phyloP scores from a whole-genome alignment of 768 basidiomycete species.

The Calocybe indica region DNA sequence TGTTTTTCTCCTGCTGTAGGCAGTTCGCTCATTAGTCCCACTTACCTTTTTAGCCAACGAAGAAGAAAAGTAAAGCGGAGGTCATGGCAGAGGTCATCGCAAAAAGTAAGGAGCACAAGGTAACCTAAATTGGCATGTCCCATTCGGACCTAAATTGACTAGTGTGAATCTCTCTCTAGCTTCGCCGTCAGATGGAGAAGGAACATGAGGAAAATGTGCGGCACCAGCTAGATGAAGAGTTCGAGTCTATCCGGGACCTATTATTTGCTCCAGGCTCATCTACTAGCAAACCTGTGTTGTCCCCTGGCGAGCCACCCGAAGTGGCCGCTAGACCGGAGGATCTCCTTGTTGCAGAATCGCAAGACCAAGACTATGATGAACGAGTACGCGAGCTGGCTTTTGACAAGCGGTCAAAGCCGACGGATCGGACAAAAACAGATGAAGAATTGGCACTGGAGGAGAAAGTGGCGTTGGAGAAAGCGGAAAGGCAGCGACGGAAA shows the following conservation, averaged over 20 bases:
- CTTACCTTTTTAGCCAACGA: slow-evolving; percentile 46
- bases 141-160: not conserved
- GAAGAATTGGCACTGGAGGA: slow-evolving; percentile 89
- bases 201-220: slow-evolving; percentile 84
- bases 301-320: slow-evolving; percentile 19
- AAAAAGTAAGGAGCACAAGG: slow-evolving; percentile 96
- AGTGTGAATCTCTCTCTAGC: slow-evolving; percentile 31
- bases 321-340: slow-evolving; percentile 11
- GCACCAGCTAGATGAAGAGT: slow-evolving; percentile 83
- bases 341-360: slow-evolving; percentile 21
- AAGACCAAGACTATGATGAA: slow-evolving; percentile 80
- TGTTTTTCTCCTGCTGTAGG: not conserved
- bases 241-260: slow-evolving; percentile 72
- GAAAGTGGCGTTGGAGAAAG: slow-evolving; percentile 80
- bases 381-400: slow-evolving; percentile 90
- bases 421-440: slow-evolving; percentile 93
- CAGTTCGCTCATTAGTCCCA: not conserved
- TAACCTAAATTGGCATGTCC: slow-evolving; percentile 21
- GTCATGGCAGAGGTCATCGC: slow-evolving; percentile 98
- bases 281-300: slow-evolving; percentile 26
- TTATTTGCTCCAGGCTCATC: slow-evolving; percentile 56
- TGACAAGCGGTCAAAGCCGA: slow-evolving; percentile 89
- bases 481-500: slow-evolving; percentile 68
- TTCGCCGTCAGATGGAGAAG: slow-evolving; percentile 81
- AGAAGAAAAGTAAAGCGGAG: slow-evolving; percentile 90